These are phyloP conservation scores for Oenanthe sinensis DNA, from an alignment of 129 eudicot genomes.

Conservation along the genomic window DNA sequence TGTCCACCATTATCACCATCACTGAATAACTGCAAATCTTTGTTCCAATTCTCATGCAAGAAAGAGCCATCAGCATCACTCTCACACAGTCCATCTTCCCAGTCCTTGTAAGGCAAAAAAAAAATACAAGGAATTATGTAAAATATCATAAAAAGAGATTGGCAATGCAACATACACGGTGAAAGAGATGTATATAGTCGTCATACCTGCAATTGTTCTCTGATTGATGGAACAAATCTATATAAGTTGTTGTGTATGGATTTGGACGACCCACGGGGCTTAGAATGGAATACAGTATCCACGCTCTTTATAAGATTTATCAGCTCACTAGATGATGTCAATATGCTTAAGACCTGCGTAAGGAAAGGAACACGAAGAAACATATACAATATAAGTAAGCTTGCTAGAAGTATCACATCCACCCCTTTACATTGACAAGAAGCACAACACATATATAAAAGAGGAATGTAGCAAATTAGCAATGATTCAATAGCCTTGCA, in stretches of 20 bases:
- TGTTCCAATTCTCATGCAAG: conserved; percentile 95
- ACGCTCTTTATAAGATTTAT: conserved; percentile 62
- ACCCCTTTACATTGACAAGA: not conserved
- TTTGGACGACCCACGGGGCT: conserved; percentile 50
- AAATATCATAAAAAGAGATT: not conserved
- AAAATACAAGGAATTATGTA: not conserved
- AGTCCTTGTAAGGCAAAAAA: conserved; percentile 41
- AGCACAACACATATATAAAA: not conserved
- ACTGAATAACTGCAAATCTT: conserved; percentile 70
- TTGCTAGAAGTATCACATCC: not conserved
- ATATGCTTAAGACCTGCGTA: conserved; percentile 55
- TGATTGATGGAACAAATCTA: conserved; percentile 57
- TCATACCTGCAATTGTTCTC: conserved; percentile 78
- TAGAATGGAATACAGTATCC: conserved; percentile 63
- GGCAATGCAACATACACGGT: not conserved
- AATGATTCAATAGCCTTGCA: not conserved
- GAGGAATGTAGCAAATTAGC: not conserved
- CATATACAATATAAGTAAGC: not conserved
- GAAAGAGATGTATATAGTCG: not conserved
- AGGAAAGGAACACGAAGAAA: not conserved
- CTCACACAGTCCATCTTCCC: conserved; percentile 93
- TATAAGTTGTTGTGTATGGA: conserved; percentile 38
- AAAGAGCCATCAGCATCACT: conserved; percentile 94
- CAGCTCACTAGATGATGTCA: conserved; percentile 68
- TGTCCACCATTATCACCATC: conserved; percentile 91